These are phyloP conservation scores for Vachellia pachyceras DNA, from an alignment of 306 rosid genomes.

Conservation along the genomic window DNA sequence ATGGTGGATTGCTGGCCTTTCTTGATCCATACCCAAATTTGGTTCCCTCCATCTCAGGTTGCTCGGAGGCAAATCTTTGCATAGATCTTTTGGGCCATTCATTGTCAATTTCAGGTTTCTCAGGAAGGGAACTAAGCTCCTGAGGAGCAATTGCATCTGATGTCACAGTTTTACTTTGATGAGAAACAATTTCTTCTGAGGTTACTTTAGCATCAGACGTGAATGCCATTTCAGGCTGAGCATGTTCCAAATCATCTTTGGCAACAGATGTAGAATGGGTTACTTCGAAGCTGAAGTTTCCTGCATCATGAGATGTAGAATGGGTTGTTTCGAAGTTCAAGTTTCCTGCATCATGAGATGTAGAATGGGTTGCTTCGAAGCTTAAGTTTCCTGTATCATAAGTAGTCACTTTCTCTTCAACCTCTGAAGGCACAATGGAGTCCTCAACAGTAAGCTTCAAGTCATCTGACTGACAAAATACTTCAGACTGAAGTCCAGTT, in stretches of 20 bases:
- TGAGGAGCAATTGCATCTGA: slow-evolving; percentile 43
- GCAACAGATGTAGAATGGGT: slow-evolving; percentile 41
- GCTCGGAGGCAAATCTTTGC: slow-evolving; percentile 65
- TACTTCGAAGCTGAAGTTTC: neutral
- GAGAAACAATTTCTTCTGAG: slow-evolving; percentile 43
- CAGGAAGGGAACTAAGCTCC: slow-evolving; percentile 50
- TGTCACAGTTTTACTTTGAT: slow-evolving; percentile 38
- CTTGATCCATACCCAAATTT: slow-evolving; percentile 63
- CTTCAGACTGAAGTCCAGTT: slow-evolving; percentile 49
- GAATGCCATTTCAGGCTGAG: slow-evolving; percentile 44
- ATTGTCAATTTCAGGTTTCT: slow-evolving; percentile 52
- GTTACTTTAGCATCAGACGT: slow-evolving; percentile 49
- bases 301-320: too few relatives aligned
- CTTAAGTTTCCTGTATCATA: slow-evolving; percentile 52
- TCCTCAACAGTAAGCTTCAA: slow-evolving; percentile 47
- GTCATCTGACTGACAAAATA: slow-evolving; percentile 45
- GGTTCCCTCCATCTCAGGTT: slow-evolving; percentile 73
- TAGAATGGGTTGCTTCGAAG: slow-evolving; percentile 48
- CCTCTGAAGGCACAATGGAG: slow-evolving; percentile 55
- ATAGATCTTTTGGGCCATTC: slow-evolving; percentile 59
- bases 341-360: slow-evolving; percentile 25
- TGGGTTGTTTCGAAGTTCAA: too few relatives aligned
- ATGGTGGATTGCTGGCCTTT: slow-evolving; percentile 71
- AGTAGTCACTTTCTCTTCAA: slow-evolving; percentile 60
- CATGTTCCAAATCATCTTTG: slow-evolving; percentile 53